Evolutionary conservation across 2,329 filamentous ascomycete species (phyloP).

Genomic region (Ampelomyces quisqualis): DNA sequence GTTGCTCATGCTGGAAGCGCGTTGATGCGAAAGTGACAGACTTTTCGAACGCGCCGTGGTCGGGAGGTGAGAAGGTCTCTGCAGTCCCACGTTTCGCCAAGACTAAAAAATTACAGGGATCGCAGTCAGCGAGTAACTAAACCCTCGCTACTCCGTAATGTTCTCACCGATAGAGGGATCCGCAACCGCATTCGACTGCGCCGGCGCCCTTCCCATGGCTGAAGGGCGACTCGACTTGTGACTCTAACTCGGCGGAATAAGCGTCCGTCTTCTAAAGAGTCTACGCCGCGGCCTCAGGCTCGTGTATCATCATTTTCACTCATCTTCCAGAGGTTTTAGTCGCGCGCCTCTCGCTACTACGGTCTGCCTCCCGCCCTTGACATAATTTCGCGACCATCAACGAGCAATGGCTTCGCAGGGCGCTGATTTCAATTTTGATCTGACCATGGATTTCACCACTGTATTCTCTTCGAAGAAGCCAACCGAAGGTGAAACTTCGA

Average conservation of each 20-base stretch:
- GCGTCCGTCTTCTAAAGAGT: slow-evolving; percentile 32
- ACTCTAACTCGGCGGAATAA: slow-evolving; percentile 11
- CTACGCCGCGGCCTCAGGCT: slow-evolving; percentile 29
- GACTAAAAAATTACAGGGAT: too few relatives aligned
- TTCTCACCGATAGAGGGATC: too few relatives aligned
- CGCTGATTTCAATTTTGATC: slow-evolving; percentile 36
- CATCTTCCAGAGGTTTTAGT: slow-evolving; percentile 22
- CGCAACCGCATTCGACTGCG: too few relatives aligned
- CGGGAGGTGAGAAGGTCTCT: too few relatives aligned
- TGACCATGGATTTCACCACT: slow-evolving; percentile 34
- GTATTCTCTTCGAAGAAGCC: slow-evolving; percentile 36
- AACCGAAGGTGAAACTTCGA: slow-evolving; percentile 34
- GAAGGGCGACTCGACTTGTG: slow-evolving; percentile 20
- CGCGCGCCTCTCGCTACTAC: slow-evolving; percentile 19
- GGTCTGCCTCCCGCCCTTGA: slow-evolving; percentile 28
- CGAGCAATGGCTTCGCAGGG: slow-evolving; percentile 28
- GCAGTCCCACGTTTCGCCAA: too few relatives aligned
- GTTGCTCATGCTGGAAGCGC: too few relatives aligned
- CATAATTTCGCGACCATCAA: slow-evolving; percentile 10
- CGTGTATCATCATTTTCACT: slow-evolving; percentile 30
- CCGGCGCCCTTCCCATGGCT: slow-evolving; percentile 17
- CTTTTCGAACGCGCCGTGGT: too few relatives aligned
- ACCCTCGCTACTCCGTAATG: too few relatives aligned
- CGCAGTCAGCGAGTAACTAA: too few relatives aligned
- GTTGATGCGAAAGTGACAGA: too few relatives aligned